A percentile compares a stretch with the other conserved stretches of the same genome.
phyloP scores from a whole-genome alignment of 1,284 basidiomycete species.

The Cerioporus squamosus region DNA sequence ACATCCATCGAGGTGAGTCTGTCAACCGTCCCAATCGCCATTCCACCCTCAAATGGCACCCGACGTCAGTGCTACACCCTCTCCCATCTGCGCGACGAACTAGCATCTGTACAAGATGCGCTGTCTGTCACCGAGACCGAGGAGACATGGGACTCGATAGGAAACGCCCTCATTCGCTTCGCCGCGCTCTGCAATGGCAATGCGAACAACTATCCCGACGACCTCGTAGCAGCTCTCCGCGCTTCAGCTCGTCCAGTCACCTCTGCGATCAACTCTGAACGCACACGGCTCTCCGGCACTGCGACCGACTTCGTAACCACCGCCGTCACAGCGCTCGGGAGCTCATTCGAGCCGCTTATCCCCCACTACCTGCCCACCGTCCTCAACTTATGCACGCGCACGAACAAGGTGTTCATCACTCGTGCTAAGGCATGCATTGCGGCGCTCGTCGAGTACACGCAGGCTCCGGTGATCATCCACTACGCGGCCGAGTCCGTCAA shows the following conservation, averaged over 20 bases:
- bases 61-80: conserved; percentile 13
- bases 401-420: conserved; percentile 80
- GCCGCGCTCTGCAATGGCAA: conserved; percentile 61
- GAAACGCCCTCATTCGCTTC: conserved; percentile 56
- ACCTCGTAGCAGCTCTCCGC: conserved; percentile 59
- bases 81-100: conserved; percentile 18
- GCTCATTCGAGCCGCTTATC: conserved; percentile 72
- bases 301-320: conserved; percentile 68
- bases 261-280: conserved; percentile 73
- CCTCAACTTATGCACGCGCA: conserved; percentile 70
- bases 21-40: neutral
- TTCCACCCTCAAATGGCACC: neutral
- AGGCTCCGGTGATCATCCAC: conserved; percentile 68
- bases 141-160: conserved; percentile 83
- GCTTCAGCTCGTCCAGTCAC: conserved; percentile 60
- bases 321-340: conserved; percentile 60
- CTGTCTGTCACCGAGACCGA: conserved; percentile 74
- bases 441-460: conserved; percentile 69
- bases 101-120: conserved; percentile 26
- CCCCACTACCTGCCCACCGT: conserved; percentile 71
- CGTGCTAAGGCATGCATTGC: conserved; percentile 67
- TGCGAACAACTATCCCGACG: conserved; percentile 56
- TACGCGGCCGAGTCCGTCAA: conserved; percentile 63
- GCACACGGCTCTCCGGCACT: conserved; percentile 75
- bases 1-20: conserved; percentile 23